Percentiles rank a stretch among this genome's conserved stretches.
phyloP scores from a whole-genome alignment of 225 moss, liverwort and hornwort species.

The Bryum argenteum region DNA sequence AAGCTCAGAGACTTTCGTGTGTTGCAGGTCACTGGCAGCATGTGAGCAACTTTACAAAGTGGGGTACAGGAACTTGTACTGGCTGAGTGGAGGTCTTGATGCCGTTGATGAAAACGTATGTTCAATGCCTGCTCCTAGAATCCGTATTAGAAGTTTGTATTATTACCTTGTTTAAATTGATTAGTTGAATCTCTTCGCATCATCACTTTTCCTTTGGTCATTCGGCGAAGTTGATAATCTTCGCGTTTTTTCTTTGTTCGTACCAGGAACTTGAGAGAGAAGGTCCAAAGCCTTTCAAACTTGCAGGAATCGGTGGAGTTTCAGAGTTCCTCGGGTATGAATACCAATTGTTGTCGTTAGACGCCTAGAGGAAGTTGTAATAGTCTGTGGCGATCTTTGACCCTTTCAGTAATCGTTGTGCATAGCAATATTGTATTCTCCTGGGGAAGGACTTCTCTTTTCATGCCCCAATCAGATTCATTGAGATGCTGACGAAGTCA shows the following conservation, averaged over 20 bases:
- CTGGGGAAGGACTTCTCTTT: neutral
- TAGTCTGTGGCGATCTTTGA: neutral
- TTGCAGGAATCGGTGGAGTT: slow-evolving; percentile 82
- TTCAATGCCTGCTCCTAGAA: neutral
- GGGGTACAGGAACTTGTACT: slow-evolving; percentile 82
- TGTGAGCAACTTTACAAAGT: slow-evolving; percentile 89
- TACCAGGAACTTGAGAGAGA: slow-evolving; percentile 73
- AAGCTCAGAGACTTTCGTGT: slow-evolving; percentile 7
- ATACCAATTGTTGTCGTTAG: neutral
- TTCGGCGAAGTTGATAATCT: neutral
- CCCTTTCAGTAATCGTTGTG: neutral
- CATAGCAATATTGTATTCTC: neutral
- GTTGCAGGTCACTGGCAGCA: slow-evolving; percentile 78
- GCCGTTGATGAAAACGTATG: slow-evolving; percentile 68
- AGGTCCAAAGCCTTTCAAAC: slow-evolving; percentile 71
- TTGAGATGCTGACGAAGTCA: neutral
- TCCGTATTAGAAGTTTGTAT: neutral
- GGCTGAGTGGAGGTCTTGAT: slow-evolving; percentile 87
- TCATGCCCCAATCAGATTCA: neutral
- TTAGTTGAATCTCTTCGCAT: neutral
- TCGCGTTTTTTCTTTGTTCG: neutral
- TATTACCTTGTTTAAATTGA: neutral
- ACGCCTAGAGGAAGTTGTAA: neutral
- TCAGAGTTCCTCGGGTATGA: slow-evolving; percentile 83
- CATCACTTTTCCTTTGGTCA: neutral